Percentiles rank a stretch among this genome's conserved stretches.
Evolutionary conservation across 495 filamentous ascomycete species (phyloP).

Genomic region (Penicillium canescens): DNA sequence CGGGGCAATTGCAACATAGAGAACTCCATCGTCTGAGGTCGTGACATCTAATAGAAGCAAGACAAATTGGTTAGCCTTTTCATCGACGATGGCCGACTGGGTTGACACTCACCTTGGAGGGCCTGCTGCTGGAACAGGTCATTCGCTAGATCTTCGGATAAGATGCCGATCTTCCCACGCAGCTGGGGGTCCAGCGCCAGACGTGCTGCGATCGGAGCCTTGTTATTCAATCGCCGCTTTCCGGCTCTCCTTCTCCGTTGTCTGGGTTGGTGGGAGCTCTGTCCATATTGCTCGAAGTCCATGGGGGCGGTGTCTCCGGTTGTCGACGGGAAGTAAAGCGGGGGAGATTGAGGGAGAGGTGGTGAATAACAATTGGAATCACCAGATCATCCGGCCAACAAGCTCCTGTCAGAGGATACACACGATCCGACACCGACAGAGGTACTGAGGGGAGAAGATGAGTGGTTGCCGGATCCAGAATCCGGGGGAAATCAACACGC

Average conservation of each 20-base stretch:
- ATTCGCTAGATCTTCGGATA: conserved; percentile 82
- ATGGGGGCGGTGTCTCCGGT: conserved; percentile 30
- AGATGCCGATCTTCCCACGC: conserved; percentile 81
- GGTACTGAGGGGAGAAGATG: conserved; percentile 14
- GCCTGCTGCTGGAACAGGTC: conserved; percentile 71
- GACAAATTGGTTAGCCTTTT: conserved; percentile 3
- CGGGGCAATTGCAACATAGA: conserved; percentile 78
- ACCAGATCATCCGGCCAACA: conserved; percentile 2
- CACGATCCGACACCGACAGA: conserved; percentile 4
- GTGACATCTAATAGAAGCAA: conserved; percentile 12
- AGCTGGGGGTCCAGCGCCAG: conserved; percentile 79
- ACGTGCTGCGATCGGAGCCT: conserved; percentile 57
- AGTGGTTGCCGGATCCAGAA: conserved; percentile 22
- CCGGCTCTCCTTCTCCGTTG: conserved; percentile 35
- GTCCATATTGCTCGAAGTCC: conserved; percentile 38
- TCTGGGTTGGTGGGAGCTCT: conserved; percentile 43
- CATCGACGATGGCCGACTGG: not conserved
- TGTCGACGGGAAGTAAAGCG: conserved; percentile 24
- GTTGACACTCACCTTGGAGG: conserved; percentile 33
- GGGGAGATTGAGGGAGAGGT: not conserved
- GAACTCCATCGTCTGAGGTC: conserved; percentile 31
- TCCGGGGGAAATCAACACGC: conserved; percentile 33
- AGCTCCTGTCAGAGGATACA: not conserved
- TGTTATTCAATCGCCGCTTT: conserved; percentile 50
- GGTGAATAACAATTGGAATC: conserved; percentile 5